Conservation (phyloP, 257 asterid genomes). For the Hygrophila difformis region DNA sequence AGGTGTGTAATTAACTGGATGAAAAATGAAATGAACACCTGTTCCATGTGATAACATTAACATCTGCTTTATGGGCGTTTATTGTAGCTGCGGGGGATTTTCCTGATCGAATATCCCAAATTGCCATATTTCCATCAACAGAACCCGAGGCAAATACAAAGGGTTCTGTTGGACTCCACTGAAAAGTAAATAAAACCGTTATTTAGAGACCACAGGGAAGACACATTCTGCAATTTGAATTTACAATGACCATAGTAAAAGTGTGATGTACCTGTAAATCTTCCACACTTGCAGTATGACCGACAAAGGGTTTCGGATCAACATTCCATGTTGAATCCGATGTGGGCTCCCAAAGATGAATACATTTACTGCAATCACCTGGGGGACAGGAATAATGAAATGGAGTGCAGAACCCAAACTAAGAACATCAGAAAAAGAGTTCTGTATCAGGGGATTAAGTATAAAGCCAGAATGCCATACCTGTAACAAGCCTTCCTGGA, state of each 20-base stretch:
- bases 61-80: conserved; percentile 87
- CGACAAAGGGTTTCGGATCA: conserved; percentile 45
- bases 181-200: conserved; percentile 18
- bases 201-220: background rate
- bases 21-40: conserved; percentile 29
- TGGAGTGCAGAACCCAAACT: background rate
- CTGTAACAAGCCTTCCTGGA: conserved; percentile 86
- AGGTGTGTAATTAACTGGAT: too few relatives aligned
- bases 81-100: conserved; percentile 69
- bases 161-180: conserved; percentile 96
- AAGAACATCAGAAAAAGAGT: background rate
- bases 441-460: conserved; percentile 11
- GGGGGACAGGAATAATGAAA: conserved; percentile 5
- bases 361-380: conserved; percentile 79
- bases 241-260: background rate
- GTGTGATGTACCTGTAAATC: conserved; percentile 56
- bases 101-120: conserved; percentile 85
- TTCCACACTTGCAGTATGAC: conserved; percentile 77
- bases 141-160: conserved; percentile 84
- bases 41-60: conserved; percentile 96
- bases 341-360: conserved; percentile 90
- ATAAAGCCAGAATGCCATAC: conserved; percentile 22
- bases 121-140: conserved; percentile 69
- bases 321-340: conserved; percentile 74
- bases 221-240: background rate